Evolutionary conservation across 352 stramenopile genomes (phyloP).

Genomic region (Globisporangium carolinianum): DNA sequence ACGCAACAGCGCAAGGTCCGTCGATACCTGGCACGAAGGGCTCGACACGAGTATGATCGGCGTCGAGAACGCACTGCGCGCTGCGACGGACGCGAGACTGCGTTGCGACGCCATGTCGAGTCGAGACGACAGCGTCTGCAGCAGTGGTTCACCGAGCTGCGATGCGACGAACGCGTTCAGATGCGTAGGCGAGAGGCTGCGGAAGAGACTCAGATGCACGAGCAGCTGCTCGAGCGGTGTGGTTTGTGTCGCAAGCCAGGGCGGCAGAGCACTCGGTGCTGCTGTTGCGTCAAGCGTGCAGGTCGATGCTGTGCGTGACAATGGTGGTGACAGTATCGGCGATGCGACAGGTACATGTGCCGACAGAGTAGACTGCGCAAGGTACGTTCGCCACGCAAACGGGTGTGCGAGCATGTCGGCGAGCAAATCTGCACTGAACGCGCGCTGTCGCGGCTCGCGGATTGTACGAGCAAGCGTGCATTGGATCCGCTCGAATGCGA

Average conservation of each 20-base stretch:
- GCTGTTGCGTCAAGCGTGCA: not conserved
- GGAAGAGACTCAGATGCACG: constrained; percentile 27
- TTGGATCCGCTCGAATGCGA: constrained; percentile 18
- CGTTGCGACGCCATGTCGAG: constrained; percentile 7
- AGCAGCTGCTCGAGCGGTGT: constrained; percentile 22
- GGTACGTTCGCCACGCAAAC: constrained; percentile 21
- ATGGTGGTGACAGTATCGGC: not conserved
- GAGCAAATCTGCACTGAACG: constrained; percentile 9
- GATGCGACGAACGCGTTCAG: constrained; percentile 21
- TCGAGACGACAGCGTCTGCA: not conserved
- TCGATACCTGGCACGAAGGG: not conserved
- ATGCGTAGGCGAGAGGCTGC: constrained; percentile 10
- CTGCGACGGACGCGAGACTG: constrained; percentile 3
- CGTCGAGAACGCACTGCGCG: constrained; percentile 6
- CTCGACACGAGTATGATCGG: constrained; percentile 11
- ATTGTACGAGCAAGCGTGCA: constrained; percentile 9
- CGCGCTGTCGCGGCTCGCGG: not conserved
- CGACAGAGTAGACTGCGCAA: constrained; percentile 1
- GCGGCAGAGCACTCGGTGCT: not conserved
- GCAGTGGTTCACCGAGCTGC: constrained; percentile 17
- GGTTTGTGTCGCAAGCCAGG: constrained; percentile 20
- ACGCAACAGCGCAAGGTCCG: constrained; percentile 2
- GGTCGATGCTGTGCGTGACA: constrained; percentile 1
- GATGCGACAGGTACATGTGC: not conserved
- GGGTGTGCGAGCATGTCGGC: constrained; percentile 24